These are phyloP conservation scores for Serendipita indica DNA, from an alignment of 768 basidiomycete genomes.

Conservation along the genomic window DNA sequence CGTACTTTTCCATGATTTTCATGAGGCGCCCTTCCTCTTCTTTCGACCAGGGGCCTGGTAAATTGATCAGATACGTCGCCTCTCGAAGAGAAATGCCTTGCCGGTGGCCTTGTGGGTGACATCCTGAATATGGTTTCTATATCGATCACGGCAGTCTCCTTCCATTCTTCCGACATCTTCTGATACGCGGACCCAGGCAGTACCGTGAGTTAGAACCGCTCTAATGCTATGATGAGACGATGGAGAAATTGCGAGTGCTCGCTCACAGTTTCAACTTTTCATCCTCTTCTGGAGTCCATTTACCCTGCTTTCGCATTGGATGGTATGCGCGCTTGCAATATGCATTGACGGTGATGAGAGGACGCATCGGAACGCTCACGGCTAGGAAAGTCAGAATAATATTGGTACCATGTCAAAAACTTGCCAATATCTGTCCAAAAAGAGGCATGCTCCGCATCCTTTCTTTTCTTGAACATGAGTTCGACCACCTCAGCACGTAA, in stretches of 20 bases:
- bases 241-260: neutral
- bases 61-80: neutral
- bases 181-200: conserved; percentile 71
- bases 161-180: conserved; percentile 56
- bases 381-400: conserved; percentile 29
- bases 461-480: conserved; percentile 44
- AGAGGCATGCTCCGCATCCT: conserved; percentile 42
- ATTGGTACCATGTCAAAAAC: conserved; percentile 18
- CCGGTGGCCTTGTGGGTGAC: conserved; percentile 46
- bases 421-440: conserved; percentile 76
- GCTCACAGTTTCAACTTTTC: conserved; percentile 44
- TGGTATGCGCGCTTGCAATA: conserved; percentile 57
- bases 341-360: conserved; percentile 74
- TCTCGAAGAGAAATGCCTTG: conserved; percentile 29
- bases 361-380: conserved; percentile 52
- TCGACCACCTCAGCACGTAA: conserved; percentile 40
- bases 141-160: conserved; percentile 71
- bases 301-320: conserved; percentile 53
- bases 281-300: conserved; percentile 58
- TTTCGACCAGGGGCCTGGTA: conserved; percentile 52
- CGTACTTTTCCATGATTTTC: conserved; percentile 56
- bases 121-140: conserved; percentile 65
- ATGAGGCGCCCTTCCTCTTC: conserved; percentile 67
- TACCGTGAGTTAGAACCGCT: conserved; percentile 52
- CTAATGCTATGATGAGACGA: conserved; percentile 25